These are phyloP conservation scores for Thinopyrum elongatum DNA, from an alignment of 176 grass and related monocot genomes.

Conservation along the genomic window DNA sequence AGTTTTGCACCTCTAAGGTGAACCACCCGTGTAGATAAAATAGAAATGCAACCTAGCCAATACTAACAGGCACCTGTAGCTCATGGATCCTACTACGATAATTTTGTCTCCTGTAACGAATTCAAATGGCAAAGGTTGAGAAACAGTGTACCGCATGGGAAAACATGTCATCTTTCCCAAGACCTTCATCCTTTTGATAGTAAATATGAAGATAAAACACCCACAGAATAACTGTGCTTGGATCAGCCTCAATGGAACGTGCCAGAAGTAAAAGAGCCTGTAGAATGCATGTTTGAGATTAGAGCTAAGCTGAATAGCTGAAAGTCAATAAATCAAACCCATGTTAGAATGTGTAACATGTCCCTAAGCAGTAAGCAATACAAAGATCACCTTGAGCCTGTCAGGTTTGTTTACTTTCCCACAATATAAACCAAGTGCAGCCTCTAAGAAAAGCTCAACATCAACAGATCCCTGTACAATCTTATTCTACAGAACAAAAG, in stretches of 20 bases:
- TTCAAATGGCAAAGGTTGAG: slow-evolving; percentile 28
- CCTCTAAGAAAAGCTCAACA: slow-evolving; percentile 74
- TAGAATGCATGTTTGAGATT: slow-evolving; percentile 48
- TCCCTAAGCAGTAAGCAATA: slow-evolving; percentile 26
- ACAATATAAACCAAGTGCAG: slow-evolving; percentile 64
- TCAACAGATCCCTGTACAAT: slow-evolving; percentile 74
- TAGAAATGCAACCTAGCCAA: too few relatives aligned
- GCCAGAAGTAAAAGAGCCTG: slow-evolving; percentile 81
- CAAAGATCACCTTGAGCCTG: slow-evolving; percentile 68
- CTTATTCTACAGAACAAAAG: slow-evolving; percentile 60
- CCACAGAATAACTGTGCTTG: slow-evolving; percentile 75
- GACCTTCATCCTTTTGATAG: slow-evolving; percentile 80
- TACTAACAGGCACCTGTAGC: neutral
- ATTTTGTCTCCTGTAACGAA: slow-evolving; percentile 14
- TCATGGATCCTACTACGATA: slow-evolving; percentile 12
- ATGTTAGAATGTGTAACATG: slow-evolving; percentile 14
- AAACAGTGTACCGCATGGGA: slow-evolving; percentile 80
- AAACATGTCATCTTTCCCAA: slow-evolving; percentile 97
- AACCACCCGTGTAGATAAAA: neutral
- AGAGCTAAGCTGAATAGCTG: slow-evolving; percentile 15
- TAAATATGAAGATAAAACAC: slow-evolving; percentile 97
- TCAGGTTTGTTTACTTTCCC: slow-evolving; percentile 63
- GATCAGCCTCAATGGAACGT: slow-evolving; percentile 76
- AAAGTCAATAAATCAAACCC: slow-evolving; percentile 20
- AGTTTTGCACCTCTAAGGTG: neutral